Percentiles rank a stretch among this genome's conserved stretches.
Conservation (phyloP, 2,329 filamentous ascomycete genomes). For the Cladobotryum mycophilum region DNA sequence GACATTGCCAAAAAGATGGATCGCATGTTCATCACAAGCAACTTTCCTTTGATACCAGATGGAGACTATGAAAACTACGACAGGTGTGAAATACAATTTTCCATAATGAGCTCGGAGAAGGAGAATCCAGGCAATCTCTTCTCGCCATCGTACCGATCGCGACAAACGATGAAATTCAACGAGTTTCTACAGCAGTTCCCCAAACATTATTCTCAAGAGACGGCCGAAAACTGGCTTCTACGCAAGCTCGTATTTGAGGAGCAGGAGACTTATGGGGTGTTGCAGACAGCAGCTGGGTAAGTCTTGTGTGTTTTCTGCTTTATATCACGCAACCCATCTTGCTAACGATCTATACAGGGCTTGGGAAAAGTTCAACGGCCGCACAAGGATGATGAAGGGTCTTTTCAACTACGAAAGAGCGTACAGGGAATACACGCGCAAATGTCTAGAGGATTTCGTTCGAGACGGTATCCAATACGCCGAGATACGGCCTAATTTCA, state of each 20-base stretch:
- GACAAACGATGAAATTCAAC: conserved; percentile 37
- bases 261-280: conserved; percentile 49
- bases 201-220: conserved; percentile 17
- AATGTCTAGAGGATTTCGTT: conserved; percentile 56
- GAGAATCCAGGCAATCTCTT: conserved; percentile 43
- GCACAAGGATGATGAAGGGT: conserved; percentile 67
- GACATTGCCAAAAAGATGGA: conserved; percentile 47
- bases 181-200: conserved; percentile 35
- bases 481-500: conserved; percentile 64
- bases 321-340: background rate
- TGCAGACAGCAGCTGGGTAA: conserved; percentile 49
- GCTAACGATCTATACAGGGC: conserved; percentile 29
- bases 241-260: conserved; percentile 57
- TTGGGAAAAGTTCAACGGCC: conserved; percentile 59
- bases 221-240: conserved; percentile 48
- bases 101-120: conserved; percentile 35
- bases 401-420: conserved; percentile 61
- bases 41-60: conserved; percentile 36
- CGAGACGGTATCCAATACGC: conserved; percentile 63
- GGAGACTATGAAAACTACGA: conserved; percentile 39
- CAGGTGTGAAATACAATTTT: conserved; percentile 57
- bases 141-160: conserved; percentile 37
- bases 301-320: conserved; percentile 15
- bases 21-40: conserved; percentile 64
- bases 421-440: conserved; percentile 54